phyloP scores from a whole-genome alignment of 371 early-diverging fungal species.

The Mortierella sp. region DNA sequence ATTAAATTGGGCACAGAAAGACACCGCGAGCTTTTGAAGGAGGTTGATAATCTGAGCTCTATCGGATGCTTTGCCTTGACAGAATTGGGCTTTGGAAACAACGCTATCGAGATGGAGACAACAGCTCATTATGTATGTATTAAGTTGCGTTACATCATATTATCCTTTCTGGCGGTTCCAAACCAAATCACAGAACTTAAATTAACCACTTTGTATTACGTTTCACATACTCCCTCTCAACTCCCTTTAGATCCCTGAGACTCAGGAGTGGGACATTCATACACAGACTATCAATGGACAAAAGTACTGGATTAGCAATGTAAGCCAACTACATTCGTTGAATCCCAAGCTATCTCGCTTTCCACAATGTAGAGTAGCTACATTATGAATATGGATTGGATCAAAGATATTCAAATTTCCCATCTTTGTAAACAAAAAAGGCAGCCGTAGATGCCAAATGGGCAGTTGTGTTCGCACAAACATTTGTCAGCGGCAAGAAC shows the following conservation, averaged over 20 bases:
- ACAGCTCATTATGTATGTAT: constrained; percentile 64
- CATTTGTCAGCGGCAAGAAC: constrained; percentile 66
- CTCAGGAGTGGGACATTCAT: constrained; percentile 78
- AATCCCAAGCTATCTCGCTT: too few relatives aligned
- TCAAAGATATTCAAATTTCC: too few relatives aligned
- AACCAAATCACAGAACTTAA: background rate
- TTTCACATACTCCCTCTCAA: too few relatives aligned
- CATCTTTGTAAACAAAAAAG: constrained; percentile 9
- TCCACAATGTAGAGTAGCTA: too few relatives aligned
- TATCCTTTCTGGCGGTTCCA: constrained; percentile 50
- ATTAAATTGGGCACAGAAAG: constrained; percentile 79
- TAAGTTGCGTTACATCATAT: background rate
- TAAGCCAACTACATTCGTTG: constrained; percentile 11
- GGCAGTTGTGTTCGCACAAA: constrained; percentile 77
- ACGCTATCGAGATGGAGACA: constrained; percentile 83
- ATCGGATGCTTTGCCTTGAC: constrained; percentile 82
- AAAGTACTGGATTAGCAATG: constrained; percentile 80
- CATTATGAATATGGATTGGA: too few relatives aligned
- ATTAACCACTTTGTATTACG: background rate
- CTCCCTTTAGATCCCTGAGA: constrained; percentile 56
- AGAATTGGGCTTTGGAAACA: constrained; percentile 82
- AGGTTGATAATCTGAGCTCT: constrained; percentile 67
- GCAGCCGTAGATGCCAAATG: constrained; percentile 72
- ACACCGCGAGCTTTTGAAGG: constrained; percentile 69
- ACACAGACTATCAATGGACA: constrained; percentile 71